Base-by-base conservation (phyloP, 179 eudicot genomes). In the Silene noctiflora region DNA sequence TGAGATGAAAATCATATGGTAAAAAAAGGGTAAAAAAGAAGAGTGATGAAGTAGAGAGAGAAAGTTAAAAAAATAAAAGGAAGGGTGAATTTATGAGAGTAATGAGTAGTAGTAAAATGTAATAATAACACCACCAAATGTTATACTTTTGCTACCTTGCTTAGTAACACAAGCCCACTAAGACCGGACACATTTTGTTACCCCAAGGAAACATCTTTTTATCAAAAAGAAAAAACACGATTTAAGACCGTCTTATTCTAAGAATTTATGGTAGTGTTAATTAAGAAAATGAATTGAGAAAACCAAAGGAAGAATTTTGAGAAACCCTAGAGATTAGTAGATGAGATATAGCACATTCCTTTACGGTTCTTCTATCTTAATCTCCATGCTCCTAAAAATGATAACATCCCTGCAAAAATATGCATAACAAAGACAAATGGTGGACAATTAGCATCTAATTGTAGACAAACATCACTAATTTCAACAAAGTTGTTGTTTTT, bases 401-500 rank as follows among this genome's bases (percentile, higher is more conserved):
- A 77, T 29, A 75, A 71, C 71, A 69, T 21, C 29, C 79, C 79
- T 80, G 76, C 77, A 69, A 78, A 39, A 71, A 55, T 44, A n/a
- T 61, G 79, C 31, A 78, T 27, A 63, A 44, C 51, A 44, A 44
- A 66, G 44, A 76, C 74, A 78, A 69, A 63, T 62, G 82, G 80
- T 77, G 79, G 83, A 82, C 85, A 81, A 75, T 73, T 71, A 85
- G 84, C 81, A 85, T 78, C 84, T 81, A 53, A 64, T 73, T 63
- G 60, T 74, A 78, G 83, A 82, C 86, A 85, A 80, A 73, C 80
- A 76, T 73, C 88, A 72, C 91, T 81, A 24, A n/a, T 72, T 83
- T 81, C 88, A 86, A 89, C 81, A 80, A 77, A 71, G 76, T 81
- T 84, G 93, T 78, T 84, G 81, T 31, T 21, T 69, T 22, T 68